Percentiles rank a stretch among this genome's conserved stretches.
Evolutionary conservation across 2,329 filamentous ascomycete species (phyloP).

Genomic region (Trichoderma afroharzianum): DNA sequence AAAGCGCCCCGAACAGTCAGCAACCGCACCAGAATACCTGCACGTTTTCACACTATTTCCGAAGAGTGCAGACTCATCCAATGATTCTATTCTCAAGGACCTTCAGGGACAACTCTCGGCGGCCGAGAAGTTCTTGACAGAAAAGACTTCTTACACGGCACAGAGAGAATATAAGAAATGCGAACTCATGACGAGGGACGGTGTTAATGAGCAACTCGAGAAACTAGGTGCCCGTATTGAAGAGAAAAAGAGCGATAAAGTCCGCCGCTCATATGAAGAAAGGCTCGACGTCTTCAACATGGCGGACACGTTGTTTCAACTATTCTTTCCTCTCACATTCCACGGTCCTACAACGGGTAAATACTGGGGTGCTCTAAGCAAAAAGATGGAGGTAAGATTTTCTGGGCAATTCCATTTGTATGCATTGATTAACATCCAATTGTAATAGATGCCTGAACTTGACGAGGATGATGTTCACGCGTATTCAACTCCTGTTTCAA

Average conservation of each 20-base stretch:
- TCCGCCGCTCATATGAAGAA: conserved; percentile 30
- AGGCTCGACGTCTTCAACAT: conserved; percentile 40
- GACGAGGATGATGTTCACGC: not conserved
- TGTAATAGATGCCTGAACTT: conserved; percentile 17
- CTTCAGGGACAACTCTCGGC: conserved; percentile 20
- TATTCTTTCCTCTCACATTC: conserved; percentile 40
- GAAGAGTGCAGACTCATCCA: not conserved
- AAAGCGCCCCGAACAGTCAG: not conserved
- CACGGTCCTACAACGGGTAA: conserved; percentile 37
- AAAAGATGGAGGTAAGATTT: conserved; percentile 28
- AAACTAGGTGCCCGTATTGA: conserved; percentile 24
- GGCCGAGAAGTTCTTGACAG: conserved; percentile 28
- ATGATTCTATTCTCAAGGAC: not conserved
- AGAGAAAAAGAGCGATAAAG: conserved; percentile 23
- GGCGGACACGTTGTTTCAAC: conserved; percentile 37
- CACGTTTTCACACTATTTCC: conserved; percentile 25
- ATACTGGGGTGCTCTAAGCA: conserved; percentile 43
- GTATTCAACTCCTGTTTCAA: conserved; percentile 7
- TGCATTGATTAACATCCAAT: not conserved
- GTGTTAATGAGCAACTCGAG: conserved; percentile 26
- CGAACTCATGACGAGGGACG: conserved; percentile 21
- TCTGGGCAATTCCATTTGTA: not conserved
- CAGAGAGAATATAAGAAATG: conserved; percentile 31
- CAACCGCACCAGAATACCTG: conserved; percentile 10
- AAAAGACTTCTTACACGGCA: conserved; percentile 26